Evolutionary conservation across 2,329 filamentous ascomycete species (phyloP), one percentile per base, ranked within the genome.

Genomic region (Sclerotinia nivalis): DNA sequence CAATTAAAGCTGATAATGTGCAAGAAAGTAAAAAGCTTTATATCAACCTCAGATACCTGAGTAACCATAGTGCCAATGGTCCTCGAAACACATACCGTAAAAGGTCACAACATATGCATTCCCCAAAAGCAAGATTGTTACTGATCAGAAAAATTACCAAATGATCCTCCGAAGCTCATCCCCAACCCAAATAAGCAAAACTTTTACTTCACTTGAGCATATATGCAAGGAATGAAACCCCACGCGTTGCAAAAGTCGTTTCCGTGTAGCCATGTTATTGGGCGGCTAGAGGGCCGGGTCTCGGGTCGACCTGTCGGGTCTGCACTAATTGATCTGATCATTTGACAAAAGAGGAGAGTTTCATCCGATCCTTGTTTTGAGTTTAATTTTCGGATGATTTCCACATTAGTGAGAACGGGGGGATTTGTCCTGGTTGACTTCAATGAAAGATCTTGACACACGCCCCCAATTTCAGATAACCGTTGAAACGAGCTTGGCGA

Each of bases 381-480:
- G 37, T 62, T 68, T 68, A 62, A 40, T 45, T 61, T 61, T 62
- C 34, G 25, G 55, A 68, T 54, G 66, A n/a, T 34, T 15, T 54
- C 20, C 25, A 52, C 2, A 31, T n/a, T 50, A 15, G 2, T 15
- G 28, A 45, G 13, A 31, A 49, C 9, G 25, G 34, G 22, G 12
- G 37, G 22, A 60, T 68, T 54, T 52, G 45, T 49, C 15, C 22
- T 43, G 12, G n/a, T 50, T 37, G 18, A 47, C 18, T 62, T 52
- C 50, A 20, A 18, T 20, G 13, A 34, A 52, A 50, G 18, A 20
- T 50, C 52, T 61, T 62, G 56, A 62, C 25, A 68, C 56, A 50
- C 34, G 55, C 47, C 66, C 18, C 47, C 34, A 62, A 68, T 60
- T 68, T 68, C 56, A 68, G 56, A 68, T 62, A 47, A 54, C 15